These are phyloP conservation scores for Vigna angularis DNA, from an alignment of 306 rosid species.

Conservation along the genomic window DNA sequence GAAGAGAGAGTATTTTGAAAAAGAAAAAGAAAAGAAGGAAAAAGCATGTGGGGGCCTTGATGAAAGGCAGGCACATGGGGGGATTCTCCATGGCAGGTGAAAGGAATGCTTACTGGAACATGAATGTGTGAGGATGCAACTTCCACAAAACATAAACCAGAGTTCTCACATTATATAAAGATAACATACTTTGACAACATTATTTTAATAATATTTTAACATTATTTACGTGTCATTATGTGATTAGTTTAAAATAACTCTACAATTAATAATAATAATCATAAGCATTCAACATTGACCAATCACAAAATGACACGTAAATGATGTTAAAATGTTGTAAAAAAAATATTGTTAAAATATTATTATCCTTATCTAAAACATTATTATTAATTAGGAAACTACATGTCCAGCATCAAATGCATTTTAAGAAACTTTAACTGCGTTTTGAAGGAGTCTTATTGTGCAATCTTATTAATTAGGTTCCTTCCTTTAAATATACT, in stretches of 20 bases:
- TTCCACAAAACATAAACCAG: slow-evolving; percentile 36
- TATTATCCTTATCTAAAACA: too few relatives aligned
- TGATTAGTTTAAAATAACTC: too few relatives aligned
- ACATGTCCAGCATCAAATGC: too few relatives aligned
- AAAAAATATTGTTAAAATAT: too few relatives aligned
- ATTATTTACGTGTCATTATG: too few relatives aligned
- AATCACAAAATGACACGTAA: too few relatives aligned
- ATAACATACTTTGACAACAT: too few relatives aligned
- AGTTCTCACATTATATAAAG: neutral
- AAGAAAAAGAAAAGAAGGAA: slow-evolving; percentile 20
- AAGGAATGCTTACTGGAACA: slow-evolving; percentile 44
- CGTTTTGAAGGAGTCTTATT: slow-evolving; percentile 15
- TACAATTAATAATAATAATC: too few relatives aligned
- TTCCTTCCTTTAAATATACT: slow-evolving; percentile 53
- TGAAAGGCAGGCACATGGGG: slow-evolving; percentile 50
- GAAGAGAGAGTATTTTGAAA: slow-evolving; percentile 13
- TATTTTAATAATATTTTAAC: too few relatives aligned
- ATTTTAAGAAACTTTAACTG: slow-evolving; percentile 5
- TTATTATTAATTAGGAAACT: too few relatives aligned
- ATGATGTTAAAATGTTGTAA: too few relatives aligned
- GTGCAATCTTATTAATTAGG: slow-evolving; percentile 37
- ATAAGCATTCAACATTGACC: too few relatives aligned
- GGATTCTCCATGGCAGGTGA: slow-evolving; percentile 42
- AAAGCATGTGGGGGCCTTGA: slow-evolving; percentile 36
- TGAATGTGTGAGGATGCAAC: slow-evolving; percentile 38